These are phyloP conservation scores for Waltergamsia citrina DNA, from an alignment of 2,329 filamentous ascomycete genomes.

Conservation along the genomic window DNA sequence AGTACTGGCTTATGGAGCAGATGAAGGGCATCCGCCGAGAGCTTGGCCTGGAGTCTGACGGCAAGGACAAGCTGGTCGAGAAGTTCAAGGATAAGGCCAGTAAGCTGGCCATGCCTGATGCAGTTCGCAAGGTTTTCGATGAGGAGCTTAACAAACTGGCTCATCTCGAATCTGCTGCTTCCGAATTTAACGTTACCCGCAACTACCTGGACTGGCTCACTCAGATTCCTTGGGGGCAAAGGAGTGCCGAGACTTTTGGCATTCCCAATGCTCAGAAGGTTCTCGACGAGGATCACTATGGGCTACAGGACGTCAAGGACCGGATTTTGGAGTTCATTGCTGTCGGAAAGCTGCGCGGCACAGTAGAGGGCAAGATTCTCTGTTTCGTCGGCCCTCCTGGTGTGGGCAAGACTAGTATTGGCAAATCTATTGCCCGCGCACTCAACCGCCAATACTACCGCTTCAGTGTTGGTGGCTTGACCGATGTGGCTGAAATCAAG, in stretches of 20 bases:
- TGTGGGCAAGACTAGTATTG: conserved; percentile 97
- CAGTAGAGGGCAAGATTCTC: conserved; percentile 95
- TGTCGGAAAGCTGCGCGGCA: conserved; percentile 91
- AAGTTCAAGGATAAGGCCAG: conserved; percentile 93
- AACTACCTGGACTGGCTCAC: conserved; percentile 99
- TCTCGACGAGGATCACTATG: conserved; percentile 93
- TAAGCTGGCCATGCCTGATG: conserved; percentile 93
- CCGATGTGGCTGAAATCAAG: conserved; percentile 98
- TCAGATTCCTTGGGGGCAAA: conserved; percentile 93
- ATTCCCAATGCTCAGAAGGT: conserved; percentile 87
- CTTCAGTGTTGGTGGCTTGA: conserved; percentile 94
- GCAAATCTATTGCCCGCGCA: conserved; percentile 92
- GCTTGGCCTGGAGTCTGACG: conserved; percentile 91
- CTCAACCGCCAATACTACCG: conserved; percentile 95
- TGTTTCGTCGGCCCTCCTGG: conserved; percentile 96
- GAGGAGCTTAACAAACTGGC: conserved; percentile 97
- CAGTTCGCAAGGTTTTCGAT: conserved; percentile 94
- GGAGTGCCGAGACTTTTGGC: conserved; percentile 92
- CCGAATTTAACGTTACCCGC: conserved; percentile 95
- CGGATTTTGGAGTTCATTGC: conserved; percentile 97
- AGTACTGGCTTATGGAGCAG: conserved; percentile 99
- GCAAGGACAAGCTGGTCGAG: conserved; percentile 95
- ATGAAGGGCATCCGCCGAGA: conserved; percentile 98
- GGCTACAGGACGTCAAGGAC: conserved; percentile 95
- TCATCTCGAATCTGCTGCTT: conserved; percentile 88